Base-by-base conservation (phyloP, 352 stramenopile genomes). In the Pythium phragmiticola region DNA sequence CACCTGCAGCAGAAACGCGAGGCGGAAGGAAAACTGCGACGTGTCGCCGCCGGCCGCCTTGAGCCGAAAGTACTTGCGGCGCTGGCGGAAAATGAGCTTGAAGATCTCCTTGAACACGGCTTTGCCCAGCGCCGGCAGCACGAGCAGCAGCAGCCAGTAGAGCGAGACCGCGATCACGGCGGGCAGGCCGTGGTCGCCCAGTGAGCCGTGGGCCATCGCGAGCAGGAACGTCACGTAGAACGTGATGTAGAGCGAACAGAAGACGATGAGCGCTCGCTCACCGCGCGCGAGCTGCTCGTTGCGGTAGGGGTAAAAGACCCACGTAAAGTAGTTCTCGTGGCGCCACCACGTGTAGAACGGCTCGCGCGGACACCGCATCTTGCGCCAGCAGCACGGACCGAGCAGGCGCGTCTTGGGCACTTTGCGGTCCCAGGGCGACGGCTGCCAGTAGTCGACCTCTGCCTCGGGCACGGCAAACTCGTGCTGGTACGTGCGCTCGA, bases 291-390 rank as follows among this genome's bases (percentile, higher is more conserved):
- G 68, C 19, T 65, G 70, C 57, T 89, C 80, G 55, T 89, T 89
- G 3, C 80, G 75, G 59, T 89, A 89, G 1, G 80, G 80, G 33
- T 65, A 88, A 57, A 87, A 89, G 56, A 89, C 75, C 80, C 80
- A 89, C 53, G 80, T 89, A 50, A 89, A 89, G 63, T 89, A 89
- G 67, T 89, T 89, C 28, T 89, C 80, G 45, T 89, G 80, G 7
- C 80, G 68, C 80, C 80, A 89, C 80, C 80, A 89, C 30, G 78
- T 89, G 63, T 87, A 87, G 61, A 89, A 89, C 14, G 80, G 80
- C 57, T 89, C 80, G 42, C 75, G 81, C 1, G 80, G 78, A 0
- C 65, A 65, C 34, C 80, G 76, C 57, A 87, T 83, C 56, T 89
- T 89, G 21, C 66, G 72, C 80, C 80, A 89, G 63, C 80, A 89